Evolutionary conservation across 163 green algal genomes (phyloP), one percentile per base, ranked within the genome.

Genomic region (Scenedesmus sp.): DNA sequence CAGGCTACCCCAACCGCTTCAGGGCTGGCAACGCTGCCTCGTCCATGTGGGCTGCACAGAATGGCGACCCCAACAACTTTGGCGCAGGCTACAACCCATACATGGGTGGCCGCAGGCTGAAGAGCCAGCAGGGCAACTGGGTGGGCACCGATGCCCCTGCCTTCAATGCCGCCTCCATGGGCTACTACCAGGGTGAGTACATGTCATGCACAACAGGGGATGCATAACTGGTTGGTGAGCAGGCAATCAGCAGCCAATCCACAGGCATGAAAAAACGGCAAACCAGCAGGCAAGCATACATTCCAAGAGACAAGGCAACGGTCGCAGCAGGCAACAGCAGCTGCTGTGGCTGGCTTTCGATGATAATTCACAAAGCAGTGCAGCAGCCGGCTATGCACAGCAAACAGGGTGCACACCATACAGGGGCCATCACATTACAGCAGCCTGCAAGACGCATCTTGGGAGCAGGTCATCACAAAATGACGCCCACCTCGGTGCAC

Each of bases 1-100:
- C 65, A 76, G 65, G 65, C 30, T 76, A 76, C 61, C 61, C 61
- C 61, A 76, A 76, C 61, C 61, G 61, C 30, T 76, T 76, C 61
- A 76, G 61, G 61, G 61, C 61, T 9, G 61, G 61, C 61, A 76
- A 76, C 7, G 61, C 61, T 40, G 30, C 26, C 26, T 76, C 61
- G 26, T 76, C 61, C 61, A 40, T 76, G 61, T 76, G 61, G 61
- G 61, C 61, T 18, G 61, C 61, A 33, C 61, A 76, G 61, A 76
- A 76, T 30, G 61, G 61, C 30, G 61, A 76, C 61, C 61, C 61
- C 26, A 76, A n/a, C 30, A 76, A 76, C 61, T 76, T 40, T 18
- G 61, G 61, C 40, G 61, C 61, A 37, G 61, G 61, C 30, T 76
- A 76, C 61, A 76, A 76, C 61, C 26, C 61, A 13, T 76, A 76